Evolutionary conservation across 495 filamentous ascomycete genomes (phyloP), one percentile per base, ranked within the genome.

Genomic region (Lophiostoma macrostomum): DNA sequence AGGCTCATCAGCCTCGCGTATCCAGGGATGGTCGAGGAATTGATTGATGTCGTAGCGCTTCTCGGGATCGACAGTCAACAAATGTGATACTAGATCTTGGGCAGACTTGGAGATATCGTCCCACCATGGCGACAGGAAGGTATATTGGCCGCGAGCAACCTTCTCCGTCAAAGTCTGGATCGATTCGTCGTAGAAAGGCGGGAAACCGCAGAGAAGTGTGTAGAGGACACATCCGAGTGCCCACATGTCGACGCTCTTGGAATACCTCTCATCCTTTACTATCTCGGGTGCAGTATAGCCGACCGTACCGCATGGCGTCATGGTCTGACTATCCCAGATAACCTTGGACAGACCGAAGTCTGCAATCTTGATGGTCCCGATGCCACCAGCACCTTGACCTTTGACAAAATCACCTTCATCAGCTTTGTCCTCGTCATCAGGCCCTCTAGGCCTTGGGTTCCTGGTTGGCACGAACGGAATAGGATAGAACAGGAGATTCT

Each of bases 221-320:
- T 98, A 98, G 14, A 98, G 80, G 6, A 98, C 93, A 71, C 93
- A 98, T 10, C 93, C 93, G 30, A 98, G 70, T 11, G 93, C 93
- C 93, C 93, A 98, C 93, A 98, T 98, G 58, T 98, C 93, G 32
- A 98, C 93, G 61, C 89, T 91, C 75, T 97, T 98, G 5, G 93
- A 97, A 64, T 98, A 98, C 30, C 91, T 82, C 68, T 98, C 93
- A 71, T 98, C 93, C 71, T 97, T 97, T 45, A 98, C 93, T 42
- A 98, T 98, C 69, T 98, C 93, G 4, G 93, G 93, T n/a, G 93
- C 93, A 13, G 93, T 97, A 69, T 98, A 98, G 25, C 93, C 93
- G 47, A 97, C 93, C 3, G 93, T 98, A 27, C 93, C 93, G 69
- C 93, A 98, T 18, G 93, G 93, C 1, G 93, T 98, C 90, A 96